Evolutionary conservation across 805 yeast species (phyloP).

Genomic region (Saccharomycopsis babjevae): DNA sequence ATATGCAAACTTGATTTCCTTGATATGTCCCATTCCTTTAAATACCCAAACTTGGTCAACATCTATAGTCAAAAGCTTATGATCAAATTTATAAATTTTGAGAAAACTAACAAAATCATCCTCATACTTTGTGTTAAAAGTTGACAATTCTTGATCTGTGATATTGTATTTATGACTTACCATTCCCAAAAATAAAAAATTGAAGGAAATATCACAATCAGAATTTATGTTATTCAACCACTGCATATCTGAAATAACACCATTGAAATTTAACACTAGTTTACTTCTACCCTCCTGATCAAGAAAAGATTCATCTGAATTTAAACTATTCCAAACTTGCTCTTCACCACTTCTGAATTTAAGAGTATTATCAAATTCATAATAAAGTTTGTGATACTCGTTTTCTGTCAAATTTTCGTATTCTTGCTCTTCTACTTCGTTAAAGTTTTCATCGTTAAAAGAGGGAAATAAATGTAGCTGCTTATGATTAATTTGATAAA

Average conservation of each 20-base stretch:
- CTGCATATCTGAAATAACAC: neutral
- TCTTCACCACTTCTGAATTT: neutral
- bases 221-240: neutral
- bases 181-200: neutral
- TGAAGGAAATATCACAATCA: neutral
- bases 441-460: neutral
- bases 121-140: neutral
- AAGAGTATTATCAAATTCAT: neutral
- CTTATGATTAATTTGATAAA: neutral
- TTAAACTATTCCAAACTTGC: neutral
- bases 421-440: neutral
- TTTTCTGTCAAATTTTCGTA: neutral
- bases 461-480: neutral
- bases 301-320: neutral
- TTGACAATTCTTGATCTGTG: neutral
- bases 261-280: neutral
- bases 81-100: neutral
- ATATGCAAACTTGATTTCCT: neutral
- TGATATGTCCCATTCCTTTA: neutral
- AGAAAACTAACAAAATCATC: neutral
- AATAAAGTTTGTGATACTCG: neutral
- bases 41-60: neutral
- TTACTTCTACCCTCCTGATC: neutral
- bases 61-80: neutral
- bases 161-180: neutral